These are phyloP conservation scores for Penicillium verrucosum DNA, from an alignment of 2,329 filamentous ascomycete species.

Conservation along the genomic window DNA sequence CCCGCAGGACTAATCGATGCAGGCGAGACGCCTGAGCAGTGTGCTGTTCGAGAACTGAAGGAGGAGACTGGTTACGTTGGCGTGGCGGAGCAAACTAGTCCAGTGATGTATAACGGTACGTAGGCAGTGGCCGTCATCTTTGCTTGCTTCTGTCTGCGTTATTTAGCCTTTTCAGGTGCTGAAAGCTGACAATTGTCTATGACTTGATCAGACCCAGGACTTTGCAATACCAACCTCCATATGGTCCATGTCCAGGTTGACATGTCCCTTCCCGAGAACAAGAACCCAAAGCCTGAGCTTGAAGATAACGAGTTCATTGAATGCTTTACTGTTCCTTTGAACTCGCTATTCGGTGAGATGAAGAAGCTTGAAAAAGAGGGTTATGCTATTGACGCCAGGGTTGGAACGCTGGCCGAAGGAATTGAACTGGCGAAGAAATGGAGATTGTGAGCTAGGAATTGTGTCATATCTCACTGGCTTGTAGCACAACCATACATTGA, in stretches of 20 bases:
- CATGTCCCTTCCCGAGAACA: constrained; percentile 65
- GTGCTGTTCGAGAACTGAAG: constrained; percentile 57
- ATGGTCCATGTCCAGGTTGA: constrained; percentile 71
- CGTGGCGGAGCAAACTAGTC: constrained; percentile 40
- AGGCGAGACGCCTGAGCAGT: constrained; percentile 54
- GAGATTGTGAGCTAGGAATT: constrained; percentile 16
- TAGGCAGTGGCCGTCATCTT: neutral
- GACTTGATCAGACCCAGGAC: constrained; percentile 42
- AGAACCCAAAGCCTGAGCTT: constrained; percentile 64
- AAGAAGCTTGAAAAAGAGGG: constrained; percentile 66
- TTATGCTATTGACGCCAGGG: constrained; percentile 74
- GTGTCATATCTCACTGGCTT: neutral
- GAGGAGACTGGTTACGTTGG: constrained; percentile 64
- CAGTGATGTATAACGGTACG: constrained; percentile 46
- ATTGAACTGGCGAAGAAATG: constrained; percentile 65
- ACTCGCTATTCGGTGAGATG: constrained; percentile 63
- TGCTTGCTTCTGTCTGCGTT: neutral
- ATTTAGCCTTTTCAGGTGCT: neutral
- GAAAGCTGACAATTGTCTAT: neutral
- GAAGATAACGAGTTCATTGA: constrained; percentile 83
- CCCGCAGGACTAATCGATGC: constrained; percentile 60
- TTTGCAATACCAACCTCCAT: constrained; percentile 50
- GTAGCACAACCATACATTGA: neutral
- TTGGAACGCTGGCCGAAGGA: constrained; percentile 74
- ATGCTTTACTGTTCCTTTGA: constrained; percentile 66